Base-by-base conservation (phyloP, 176 grass and related monocot genomes). In the Poa annua region DNA sequence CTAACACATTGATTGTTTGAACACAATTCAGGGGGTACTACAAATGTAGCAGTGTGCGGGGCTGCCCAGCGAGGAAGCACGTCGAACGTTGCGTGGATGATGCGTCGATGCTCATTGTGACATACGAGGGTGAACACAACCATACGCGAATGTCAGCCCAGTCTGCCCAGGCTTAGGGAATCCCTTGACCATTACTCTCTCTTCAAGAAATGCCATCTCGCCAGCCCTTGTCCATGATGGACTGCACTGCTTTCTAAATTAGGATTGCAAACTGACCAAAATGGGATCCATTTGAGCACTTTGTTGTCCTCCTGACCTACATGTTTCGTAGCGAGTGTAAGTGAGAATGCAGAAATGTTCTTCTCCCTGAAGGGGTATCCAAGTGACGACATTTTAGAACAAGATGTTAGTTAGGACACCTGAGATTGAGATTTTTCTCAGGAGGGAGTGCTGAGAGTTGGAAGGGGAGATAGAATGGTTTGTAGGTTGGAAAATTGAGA, bases 31-130 rank as follows among this genome's bases (percentile, higher is more conserved):
- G 94, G 91, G 94, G 94, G 65, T 97, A 97, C 83, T 97, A 97
- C 79, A 97, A 97, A 85, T 97, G 94, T 81, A 97, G 94, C 79
- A 97, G 89, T 22, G 81, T 97, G 63, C 75, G 91, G 81, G 94
- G 94, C 41, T 97, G 94, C 78, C 91, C 94, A 2, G 91, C 94
- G 11, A 91, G 91, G 85, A 97, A 97, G 82, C 91, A 97, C 1
- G 94, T 97, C 0, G 94, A 97, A 71, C 83, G 94, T 36, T 97
- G 94, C 22, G 77, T 97, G 8, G 94, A 97, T 13, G 94, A 97
- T 60, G 75, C 94, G 0, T 53, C 94, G 2, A 97, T 97, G 94
- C 94, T 97, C 75, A 87, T 97, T 7, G 88, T 97, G 54, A 97
- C 91, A 5, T 97, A 97, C 7, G 94, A 97, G 85, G 94, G 89